Percentiles rank a stretch among this genome's conserved stretches.
Evolutionary conservation across 345 rosid genomes (phyloP).

Genomic region (Aurinia saxatilis): DNA sequence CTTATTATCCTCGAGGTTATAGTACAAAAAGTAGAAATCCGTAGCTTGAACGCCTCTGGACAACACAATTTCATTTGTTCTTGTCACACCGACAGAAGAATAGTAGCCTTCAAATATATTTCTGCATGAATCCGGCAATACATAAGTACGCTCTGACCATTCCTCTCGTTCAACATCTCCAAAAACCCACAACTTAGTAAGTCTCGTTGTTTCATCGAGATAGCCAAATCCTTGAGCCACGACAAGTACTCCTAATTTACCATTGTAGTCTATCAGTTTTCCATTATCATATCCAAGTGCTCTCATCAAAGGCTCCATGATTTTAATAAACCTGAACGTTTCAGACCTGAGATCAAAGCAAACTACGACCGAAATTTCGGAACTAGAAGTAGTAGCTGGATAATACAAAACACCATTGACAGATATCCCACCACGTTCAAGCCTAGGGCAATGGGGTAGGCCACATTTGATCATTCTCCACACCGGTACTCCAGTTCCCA

Average conservation of each 20-base stretch:
- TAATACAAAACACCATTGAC: not conserved
- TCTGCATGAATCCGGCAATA: not conserved
- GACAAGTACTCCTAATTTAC: too few relatives aligned
- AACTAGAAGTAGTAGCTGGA: not conserved
- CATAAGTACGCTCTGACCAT: not conserved
- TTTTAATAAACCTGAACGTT: not conserved
- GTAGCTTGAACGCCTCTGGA: too few relatives aligned
- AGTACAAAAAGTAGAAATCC: not conserved
- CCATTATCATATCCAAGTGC: too few relatives aligned
- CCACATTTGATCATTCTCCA: too few relatives aligned
- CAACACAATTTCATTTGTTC: not conserved
- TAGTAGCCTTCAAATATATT: not conserved
- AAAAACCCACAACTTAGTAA: too few relatives aligned
- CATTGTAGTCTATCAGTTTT: not conserved
- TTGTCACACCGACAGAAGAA: not conserved
- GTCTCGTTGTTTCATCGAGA: too few relatives aligned
- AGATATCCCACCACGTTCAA: too few relatives aligned
- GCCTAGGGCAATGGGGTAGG: too few relatives aligned
- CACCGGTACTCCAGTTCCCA: too few relatives aligned
- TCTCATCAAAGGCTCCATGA: too few relatives aligned
- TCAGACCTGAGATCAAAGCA: not conserved
- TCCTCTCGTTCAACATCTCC: too few relatives aligned
- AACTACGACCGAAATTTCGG: not conserved
- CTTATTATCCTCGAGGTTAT: not conserved
- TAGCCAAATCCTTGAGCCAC: too few relatives aligned